Conservation (phyloP, 805 yeast genomes). For the Starmerella asiatica region DNA sequence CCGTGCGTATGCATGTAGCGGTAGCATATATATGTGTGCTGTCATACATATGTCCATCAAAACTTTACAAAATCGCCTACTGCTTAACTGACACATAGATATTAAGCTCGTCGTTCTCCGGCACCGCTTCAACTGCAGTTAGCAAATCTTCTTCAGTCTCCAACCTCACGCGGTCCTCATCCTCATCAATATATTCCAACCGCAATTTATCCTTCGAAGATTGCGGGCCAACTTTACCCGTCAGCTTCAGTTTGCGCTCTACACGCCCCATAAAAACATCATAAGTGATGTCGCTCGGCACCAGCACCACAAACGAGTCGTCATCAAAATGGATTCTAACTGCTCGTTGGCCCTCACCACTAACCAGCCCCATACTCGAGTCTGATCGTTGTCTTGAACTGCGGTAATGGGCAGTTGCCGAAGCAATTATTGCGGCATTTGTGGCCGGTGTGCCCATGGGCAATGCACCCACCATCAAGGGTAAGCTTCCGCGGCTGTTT, state of each 20-base stretch:
- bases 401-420: slow-evolving; percentile 1
- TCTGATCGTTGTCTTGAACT: slow-evolving; percentile 3
- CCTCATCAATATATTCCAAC: slow-evolving; percentile 82
- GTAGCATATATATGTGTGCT: no score
- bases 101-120: slow-evolving; percentile 12
- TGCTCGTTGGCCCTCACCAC: slow-evolving; percentile 21
- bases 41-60: background rate
- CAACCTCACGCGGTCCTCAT: slow-evolving; percentile 81
- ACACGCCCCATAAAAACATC: slow-evolving; percentile 45
- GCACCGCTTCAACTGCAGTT: slow-evolving; percentile 48
- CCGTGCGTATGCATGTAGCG: no score
- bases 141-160: slow-evolving; percentile 79
- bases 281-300: slow-evolving; percentile 40
- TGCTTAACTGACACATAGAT: slow-evolving; percentile 8
- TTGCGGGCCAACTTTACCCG: slow-evolving; percentile 30
- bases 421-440: background rate
- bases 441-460: background rate
- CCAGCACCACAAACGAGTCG: slow-evolving; percentile 48
- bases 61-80: background rate
- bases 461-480: background rate
- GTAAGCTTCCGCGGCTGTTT: slow-evolving; percentile 4
- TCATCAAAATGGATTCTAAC: slow-evolving; percentile 27
- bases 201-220: slow-evolving; percentile 33
- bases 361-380: slow-evolving; percentile 11
- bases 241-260: slow-evolving; percentile 41